These are phyloP conservation scores for Leishmania braziliensis DNA, from an alignment of 208 protist genomes.

Conservation along the genomic window DNA sequence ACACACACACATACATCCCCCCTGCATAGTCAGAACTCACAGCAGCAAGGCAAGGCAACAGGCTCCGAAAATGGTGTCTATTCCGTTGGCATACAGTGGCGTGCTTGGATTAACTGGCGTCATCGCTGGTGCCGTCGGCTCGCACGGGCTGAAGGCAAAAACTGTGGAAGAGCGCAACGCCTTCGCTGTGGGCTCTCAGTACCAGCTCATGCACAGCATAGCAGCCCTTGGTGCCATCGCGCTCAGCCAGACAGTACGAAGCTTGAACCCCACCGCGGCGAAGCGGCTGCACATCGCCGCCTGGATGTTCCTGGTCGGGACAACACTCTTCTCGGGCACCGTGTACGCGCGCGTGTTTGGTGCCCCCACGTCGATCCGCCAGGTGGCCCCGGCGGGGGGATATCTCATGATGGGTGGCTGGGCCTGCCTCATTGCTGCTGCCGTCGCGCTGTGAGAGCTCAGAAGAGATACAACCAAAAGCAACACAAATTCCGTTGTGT, in stretches of 20 bases:
- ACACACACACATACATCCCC: neutral
- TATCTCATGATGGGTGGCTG: slow-evolving; percentile 53
- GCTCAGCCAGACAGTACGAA: slow-evolving; percentile 11
- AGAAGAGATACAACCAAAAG: neutral
- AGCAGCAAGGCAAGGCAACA: neutral
- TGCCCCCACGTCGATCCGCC: slow-evolving; percentile 25
- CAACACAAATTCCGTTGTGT: neutral
- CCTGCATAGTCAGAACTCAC: neutral
- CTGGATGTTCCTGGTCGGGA: slow-evolving; percentile 38
- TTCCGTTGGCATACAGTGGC: slow-evolving; percentile 29
- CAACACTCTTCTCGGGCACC: slow-evolving; percentile 44
- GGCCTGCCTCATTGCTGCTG: slow-evolving; percentile 30
- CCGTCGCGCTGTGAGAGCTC: slow-evolving; percentile 20
- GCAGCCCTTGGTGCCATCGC: slow-evolving; percentile 33
- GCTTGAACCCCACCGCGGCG: slow-evolving; percentile 17
- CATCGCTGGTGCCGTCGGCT: slow-evolving; percentile 39
- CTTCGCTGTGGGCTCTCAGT: slow-evolving; percentile 37
- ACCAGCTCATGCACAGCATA: slow-evolving; percentile 61
- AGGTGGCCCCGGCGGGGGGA: slow-evolving; percentile 42
- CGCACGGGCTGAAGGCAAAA: slow-evolving; percentile 37
- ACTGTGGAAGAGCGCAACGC: slow-evolving; percentile 30
- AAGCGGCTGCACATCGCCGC: slow-evolving; percentile 22
- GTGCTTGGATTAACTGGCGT: slow-evolving; percentile 41
- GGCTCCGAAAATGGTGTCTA: slow-evolving; percentile 12
- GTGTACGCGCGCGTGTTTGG: slow-evolving; percentile 48